A percentile compares a stretch with the other conserved stretches of the same genome.
phyloP scores from a whole-genome alignment of 2,329 filamentous ascomycete genomes.

The Cladosporium velox region DNA sequence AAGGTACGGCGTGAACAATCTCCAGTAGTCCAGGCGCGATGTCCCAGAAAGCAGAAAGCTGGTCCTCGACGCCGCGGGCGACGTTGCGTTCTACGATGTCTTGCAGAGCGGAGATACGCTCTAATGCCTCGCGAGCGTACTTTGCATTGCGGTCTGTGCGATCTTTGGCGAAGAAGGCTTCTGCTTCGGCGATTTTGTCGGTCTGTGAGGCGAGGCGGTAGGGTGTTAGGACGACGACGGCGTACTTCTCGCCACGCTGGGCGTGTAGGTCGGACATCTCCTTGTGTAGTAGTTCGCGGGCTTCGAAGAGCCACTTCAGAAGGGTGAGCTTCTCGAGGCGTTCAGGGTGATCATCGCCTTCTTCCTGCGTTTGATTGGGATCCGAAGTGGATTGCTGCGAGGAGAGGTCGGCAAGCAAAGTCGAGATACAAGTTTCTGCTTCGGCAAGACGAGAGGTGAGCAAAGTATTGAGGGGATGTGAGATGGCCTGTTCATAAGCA shows the following conservation, averaged over 20 bases:
- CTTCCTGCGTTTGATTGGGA: constrained; percentile 86
- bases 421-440: constrained; percentile 75
- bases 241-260: constrained; percentile 80
- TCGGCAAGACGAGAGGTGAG: constrained; percentile 73
- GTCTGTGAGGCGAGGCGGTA: constrained; percentile 73
- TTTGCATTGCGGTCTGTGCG: constrained; percentile 67
- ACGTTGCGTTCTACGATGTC: constrained; percentile 82
- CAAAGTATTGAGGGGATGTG: constrained; percentile 80
- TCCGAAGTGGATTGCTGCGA: constrained; percentile 67
- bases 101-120: constrained; percentile 74
- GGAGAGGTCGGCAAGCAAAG: constrained; percentile 71
- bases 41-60: constrained; percentile 96
- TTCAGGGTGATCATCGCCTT: constrained; percentile 93
- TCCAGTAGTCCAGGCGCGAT: constrained; percentile 81
- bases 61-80: constrained; percentile 81
- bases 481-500: constrained; percentile 76
- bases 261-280: constrained; percentile 82
- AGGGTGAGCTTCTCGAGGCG: constrained; percentile 91
- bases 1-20: constrained; percentile 77
- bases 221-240: constrained; percentile 77
- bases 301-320: constrained; percentile 95
- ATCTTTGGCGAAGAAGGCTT: constrained; percentile 81
- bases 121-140: constrained; percentile 70
- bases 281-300: constrained; percentile 82
- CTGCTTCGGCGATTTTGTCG: constrained; percentile 77